Conservation (phyloP, 2,329 filamentous ascomycete species). For the Penicillium sp. region DNA sequence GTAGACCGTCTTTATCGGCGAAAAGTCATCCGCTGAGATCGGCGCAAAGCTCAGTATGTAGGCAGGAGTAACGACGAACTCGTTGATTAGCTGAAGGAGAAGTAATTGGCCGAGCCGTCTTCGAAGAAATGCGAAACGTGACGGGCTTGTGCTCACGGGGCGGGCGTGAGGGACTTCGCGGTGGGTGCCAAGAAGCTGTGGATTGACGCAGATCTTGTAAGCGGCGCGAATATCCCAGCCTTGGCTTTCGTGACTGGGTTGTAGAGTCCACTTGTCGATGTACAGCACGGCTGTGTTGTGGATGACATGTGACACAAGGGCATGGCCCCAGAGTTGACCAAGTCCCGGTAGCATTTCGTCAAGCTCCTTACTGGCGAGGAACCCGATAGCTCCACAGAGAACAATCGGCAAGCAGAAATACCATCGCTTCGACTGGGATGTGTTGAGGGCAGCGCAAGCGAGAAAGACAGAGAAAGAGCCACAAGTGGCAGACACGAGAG, state of each 20-base stretch:
- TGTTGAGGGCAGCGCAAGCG: constrained; percentile 1
- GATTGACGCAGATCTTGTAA: constrained; percentile 4
- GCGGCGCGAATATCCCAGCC: neutral
- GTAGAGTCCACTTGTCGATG: neutral
- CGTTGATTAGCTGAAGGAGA: neutral
- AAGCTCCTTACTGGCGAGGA: neutral
- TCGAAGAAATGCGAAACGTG: neutral
- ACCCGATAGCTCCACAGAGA: neutral
- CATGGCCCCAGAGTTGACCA: neutral
- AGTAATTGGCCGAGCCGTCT: neutral
- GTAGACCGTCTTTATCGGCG: neutral
- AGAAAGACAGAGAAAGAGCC: neutral
- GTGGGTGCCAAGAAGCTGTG: constrained; percentile 1
- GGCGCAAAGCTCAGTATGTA: neutral
- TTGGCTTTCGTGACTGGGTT: neutral
- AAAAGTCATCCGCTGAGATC: neutral
- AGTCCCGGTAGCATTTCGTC: neutral
- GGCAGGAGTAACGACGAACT: neutral
- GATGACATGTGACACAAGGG: neutral
- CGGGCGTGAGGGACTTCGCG: neutral
- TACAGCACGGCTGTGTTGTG: constrained; percentile 1
- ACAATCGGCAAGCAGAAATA: constrained; percentile 1
- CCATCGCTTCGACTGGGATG: neutral
- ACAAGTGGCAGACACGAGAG: neutral
- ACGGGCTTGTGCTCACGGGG: neutral